phyloP scores from a whole-genome alignment of 495 filamentous ascomycete genomes.

The Pyrenula massariospora region DNA sequence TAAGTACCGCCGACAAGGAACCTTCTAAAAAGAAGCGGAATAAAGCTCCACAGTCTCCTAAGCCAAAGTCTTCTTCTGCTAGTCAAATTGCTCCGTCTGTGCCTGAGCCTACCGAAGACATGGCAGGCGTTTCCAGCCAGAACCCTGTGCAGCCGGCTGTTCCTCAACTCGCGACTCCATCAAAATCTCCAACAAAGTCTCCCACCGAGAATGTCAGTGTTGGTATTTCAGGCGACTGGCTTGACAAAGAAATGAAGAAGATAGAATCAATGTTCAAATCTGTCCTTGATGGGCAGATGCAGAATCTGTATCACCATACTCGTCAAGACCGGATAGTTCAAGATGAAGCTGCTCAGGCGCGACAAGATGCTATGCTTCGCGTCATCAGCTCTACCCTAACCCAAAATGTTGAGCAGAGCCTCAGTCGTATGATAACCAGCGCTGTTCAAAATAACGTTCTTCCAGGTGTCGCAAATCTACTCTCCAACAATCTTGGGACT shows the following conservation, averaged over 20 bases:
- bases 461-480: conserved; percentile 39
- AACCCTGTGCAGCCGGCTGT: conserved; percentile 15
- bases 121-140: not conserved
- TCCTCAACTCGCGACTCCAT: conserved; percentile 23
- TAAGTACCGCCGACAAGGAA: not conserved
- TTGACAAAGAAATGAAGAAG: conserved; percentile 40
- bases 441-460: conserved; percentile 56
- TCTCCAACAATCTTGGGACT: conserved; percentile 43
- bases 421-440: conserved; percentile 55
- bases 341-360: conserved; percentile 53
- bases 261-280: conserved; percentile 35
- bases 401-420: conserved; percentile 76
- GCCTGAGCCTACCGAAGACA: not conserved
- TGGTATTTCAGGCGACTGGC: conserved; percentile 23
- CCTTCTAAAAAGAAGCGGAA: not conserved
- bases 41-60: not conserved
- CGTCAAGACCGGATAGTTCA: conserved; percentile 54
- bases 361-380: conserved; percentile 70
- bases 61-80: not conserved
- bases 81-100: not conserved
- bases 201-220: conserved; percentile 1
- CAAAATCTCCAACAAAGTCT: conserved; percentile 27
- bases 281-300: conserved; percentile 43
- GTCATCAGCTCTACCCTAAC: conserved; percentile 79
- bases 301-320: conserved; percentile 45